phyloP scores from a whole-genome alignment of 345 rosid species.

The Nasturtium officinale region DNA sequence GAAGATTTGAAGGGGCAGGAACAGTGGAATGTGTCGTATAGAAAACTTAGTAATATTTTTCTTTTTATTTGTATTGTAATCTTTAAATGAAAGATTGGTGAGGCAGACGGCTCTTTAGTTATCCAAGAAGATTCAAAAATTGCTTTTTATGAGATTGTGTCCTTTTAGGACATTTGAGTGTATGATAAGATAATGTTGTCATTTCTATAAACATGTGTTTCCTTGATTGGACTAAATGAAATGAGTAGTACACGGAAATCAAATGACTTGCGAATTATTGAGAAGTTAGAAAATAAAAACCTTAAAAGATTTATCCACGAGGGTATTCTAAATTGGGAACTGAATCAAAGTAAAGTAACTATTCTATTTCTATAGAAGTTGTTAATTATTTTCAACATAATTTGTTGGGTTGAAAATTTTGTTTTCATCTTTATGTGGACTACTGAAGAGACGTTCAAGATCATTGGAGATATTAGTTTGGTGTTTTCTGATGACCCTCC shows the following conservation, averaged over 20 bases:
- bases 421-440: background rate
- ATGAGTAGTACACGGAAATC: slow-evolving; percentile 25
- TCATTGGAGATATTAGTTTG: background rate
- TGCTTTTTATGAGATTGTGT: slow-evolving; percentile 17
- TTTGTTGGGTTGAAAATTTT: background rate
- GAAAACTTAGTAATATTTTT: slow-evolving; percentile 5
- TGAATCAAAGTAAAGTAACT: background rate
- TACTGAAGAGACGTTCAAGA: background rate
- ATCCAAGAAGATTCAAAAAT: slow-evolving; percentile 19
- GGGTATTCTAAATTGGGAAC: background rate
- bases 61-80: background rate
- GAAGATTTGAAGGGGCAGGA: slow-evolving; percentile 17
- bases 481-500: background rate
- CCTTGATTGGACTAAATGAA: slow-evolving; percentile 32
- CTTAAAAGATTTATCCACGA: background rate
- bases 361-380: background rate
- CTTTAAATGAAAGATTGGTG: slow-evolving; percentile 20
- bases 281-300: slow-evolving; percentile 9
- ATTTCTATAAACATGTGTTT: slow-evolving; percentile 29
- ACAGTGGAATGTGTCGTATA: slow-evolving; percentile 21
- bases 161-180: slow-evolving; percentile 27
- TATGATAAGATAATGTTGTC: slow-evolving; percentile 37
- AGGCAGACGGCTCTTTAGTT: slow-evolving; percentile 6
- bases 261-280: slow-evolving; percentile 12
- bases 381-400: background rate